These are phyloP conservation scores for Aegilops bicornis DNA, from an alignment of 176 grass and related monocot genomes.

Conservation along the genomic window DNA sequence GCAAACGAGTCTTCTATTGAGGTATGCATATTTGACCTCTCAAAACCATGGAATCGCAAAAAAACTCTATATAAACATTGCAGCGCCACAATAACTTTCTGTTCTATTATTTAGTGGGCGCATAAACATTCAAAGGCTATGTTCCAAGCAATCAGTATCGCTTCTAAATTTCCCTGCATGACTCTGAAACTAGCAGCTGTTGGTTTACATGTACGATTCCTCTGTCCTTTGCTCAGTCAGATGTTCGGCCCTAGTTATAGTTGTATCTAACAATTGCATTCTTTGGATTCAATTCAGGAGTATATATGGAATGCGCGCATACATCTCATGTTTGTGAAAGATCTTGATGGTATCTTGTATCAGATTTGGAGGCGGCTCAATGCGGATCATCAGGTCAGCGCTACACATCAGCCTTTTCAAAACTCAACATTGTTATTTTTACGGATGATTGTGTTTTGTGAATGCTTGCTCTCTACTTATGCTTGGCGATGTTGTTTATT, in stretches of 20 bases:
- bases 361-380: conserved; percentile 7
- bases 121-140: not conserved
- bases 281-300: not conserved
- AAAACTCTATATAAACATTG: not conserved
- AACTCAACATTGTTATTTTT: not conserved
- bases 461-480: not conserved
- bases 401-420: not conserved
- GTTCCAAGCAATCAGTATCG: not conserved
- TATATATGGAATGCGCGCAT: not conserved
- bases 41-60: not conserved
- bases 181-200: no score
- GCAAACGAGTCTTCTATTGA: not conserved
- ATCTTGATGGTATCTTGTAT: conserved; percentile 13
- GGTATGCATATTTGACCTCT: not conserved
- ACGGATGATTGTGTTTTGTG: conserved; percentile 12
- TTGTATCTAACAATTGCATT: not conserved
- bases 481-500: not conserved
- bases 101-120: not conserved
- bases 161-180: not conserved
- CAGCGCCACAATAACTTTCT: not conserved
- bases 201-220: not conserved
- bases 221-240: not conserved
- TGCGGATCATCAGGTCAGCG: conserved; percentile 2
- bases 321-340: not conserved
- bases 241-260: not conserved